Evolutionary conservation across 331 rosid genomes (phyloP).

Genomic region (Pyracantha coccinea): DNA sequence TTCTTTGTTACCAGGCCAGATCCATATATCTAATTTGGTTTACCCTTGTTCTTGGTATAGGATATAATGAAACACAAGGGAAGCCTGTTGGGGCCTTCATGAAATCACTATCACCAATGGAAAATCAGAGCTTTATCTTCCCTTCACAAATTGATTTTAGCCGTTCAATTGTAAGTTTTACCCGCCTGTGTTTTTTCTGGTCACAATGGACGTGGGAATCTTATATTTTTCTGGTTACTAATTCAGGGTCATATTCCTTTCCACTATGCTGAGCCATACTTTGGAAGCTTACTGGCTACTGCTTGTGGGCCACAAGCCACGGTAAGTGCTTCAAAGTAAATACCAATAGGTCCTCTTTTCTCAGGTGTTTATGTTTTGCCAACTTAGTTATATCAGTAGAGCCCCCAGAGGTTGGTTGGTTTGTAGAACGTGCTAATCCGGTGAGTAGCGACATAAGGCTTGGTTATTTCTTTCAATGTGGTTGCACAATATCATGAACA

Average conservation of each 20-base stretch:
- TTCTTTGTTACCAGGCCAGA: slow-evolving; percentile 13
- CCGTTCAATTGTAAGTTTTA: slow-evolving; percentile 42
- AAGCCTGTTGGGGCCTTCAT: slow-evolving; percentile 19
- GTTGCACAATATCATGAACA: not conserved
- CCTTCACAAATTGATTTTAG: slow-evolving; percentile 34
- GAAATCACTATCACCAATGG: slow-evolving; percentile 18
- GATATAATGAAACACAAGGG: slow-evolving; percentile 22
- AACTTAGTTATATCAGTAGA: not conserved
- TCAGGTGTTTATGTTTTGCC: not conserved
- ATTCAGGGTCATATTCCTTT: slow-evolving; percentile 54
- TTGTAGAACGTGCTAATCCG: not conserved
- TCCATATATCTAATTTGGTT: slow-evolving; percentile 12
- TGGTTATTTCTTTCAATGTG: not conserved
- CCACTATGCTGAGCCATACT: slow-evolving; percentile 47
- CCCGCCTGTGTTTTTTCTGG: slow-evolving; percentile 18
- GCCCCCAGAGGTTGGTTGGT: not conserved
- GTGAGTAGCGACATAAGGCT: not conserved
- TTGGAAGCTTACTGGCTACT: slow-evolving; percentile 31
- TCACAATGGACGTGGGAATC: slow-evolving; percentile 11
- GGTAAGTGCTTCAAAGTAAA: slow-evolving; percentile 39
- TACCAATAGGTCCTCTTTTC: not conserved
- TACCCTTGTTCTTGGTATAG: slow-evolving; percentile 23
- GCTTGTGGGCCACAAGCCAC: slow-evolving; percentile 42
- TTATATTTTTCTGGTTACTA: slow-evolving; percentile 1
- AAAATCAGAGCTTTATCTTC: slow-evolving; percentile 32